Percentiles rank a stretch among this genome's conserved stretches.
Evolutionary conservation across 345 rosid species (phyloP).

Genomic region (Eucalyptus marginata): DNA sequence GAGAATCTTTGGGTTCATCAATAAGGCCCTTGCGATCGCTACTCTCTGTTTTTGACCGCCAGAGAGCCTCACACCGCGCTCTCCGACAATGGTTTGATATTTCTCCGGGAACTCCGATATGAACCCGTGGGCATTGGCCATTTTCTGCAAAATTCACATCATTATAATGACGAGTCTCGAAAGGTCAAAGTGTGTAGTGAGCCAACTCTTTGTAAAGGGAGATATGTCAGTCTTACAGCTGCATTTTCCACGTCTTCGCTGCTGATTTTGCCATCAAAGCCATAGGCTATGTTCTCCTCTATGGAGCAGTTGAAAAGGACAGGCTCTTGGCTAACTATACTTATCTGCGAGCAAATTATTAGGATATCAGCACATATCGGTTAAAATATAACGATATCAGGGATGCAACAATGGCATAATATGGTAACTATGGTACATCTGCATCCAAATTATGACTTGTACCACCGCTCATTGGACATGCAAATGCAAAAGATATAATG

Average conservation of each 20-base stretch:
- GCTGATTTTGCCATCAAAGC: slow-evolving; percentile 54
- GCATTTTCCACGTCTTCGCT: slow-evolving; percentile 51
- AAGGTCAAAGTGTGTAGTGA: not conserved
- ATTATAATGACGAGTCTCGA: not conserved
- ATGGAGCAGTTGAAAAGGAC: slow-evolving; percentile 60
- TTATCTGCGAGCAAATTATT: slow-evolving; percentile 26
- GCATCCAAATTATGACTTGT: not conserved
- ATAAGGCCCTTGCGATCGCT: slow-evolving; percentile 84
- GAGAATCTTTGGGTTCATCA: slow-evolving; percentile 77
- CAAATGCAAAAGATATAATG: not conserved
- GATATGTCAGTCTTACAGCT: slow-evolving; percentile 35
- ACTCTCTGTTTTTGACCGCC: slow-evolving; percentile 95
- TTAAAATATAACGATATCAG: not conserved
- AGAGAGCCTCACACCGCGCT: slow-evolving; percentile 80
- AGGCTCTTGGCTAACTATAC: slow-evolving; percentile 98
- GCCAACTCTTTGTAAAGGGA: not conserved
- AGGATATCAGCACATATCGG: not conserved
- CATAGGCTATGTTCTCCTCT: slow-evolving; percentile 60
- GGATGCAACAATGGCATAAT: not conserved
- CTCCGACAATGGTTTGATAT: slow-evolving; percentile 69
- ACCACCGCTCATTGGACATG: not conserved
- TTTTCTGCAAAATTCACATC: slow-evolving; percentile 40
- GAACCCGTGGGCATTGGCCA: slow-evolving; percentile 93
- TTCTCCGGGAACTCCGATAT: slow-evolving; percentile 67
- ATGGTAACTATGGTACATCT: not conserved